A percentile compares a stretch with the other conserved stretches of the same genome.
These are phyloP conservation scores for Nakaseomyces nivariensis DNA, from an alignment of 1,139 yeast genomes.

Conservation along the genomic window DNA sequence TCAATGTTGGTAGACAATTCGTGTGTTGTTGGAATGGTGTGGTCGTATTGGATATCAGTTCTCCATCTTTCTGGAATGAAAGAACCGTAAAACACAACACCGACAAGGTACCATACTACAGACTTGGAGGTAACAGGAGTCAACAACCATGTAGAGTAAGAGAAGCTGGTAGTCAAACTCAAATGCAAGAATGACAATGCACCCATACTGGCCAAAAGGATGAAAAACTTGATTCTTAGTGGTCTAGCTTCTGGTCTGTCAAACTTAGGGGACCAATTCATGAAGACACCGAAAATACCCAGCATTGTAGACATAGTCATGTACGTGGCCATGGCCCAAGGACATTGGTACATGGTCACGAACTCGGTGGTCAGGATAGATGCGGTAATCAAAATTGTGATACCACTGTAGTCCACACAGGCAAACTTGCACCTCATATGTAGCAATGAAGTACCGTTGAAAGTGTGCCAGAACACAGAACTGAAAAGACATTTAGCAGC, in stretches of 20 bases:
- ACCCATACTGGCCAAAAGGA: slow-evolving; percentile 72
- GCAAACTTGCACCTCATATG: slow-evolving; percentile 65
- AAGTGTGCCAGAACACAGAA: slow-evolving; percentile 88
- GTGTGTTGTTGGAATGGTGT: slow-evolving; percentile 28
- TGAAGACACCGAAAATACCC: slow-evolving; percentile 61
- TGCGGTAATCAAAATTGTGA: slow-evolving; percentile 82
- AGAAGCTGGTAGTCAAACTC: slow-evolving; percentile 46
- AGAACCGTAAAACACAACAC: slow-evolving; percentile 82
- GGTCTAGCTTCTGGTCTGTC: slow-evolving; percentile 80
- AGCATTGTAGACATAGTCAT: slow-evolving; percentile 53
- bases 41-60: slow-evolving; percentile 40
- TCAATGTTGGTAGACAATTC: slow-evolving; percentile 24
- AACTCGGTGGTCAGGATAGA: slow-evolving; percentile 82
- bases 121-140: slow-evolving; percentile 24
- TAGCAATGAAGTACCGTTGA: slow-evolving; percentile 64
- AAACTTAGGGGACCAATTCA: slow-evolving; percentile 87
- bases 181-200: slow-evolving; percentile 52
- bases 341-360: slow-evolving; percentile 48
- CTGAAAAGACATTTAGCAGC: slow-evolving; percentile 69
- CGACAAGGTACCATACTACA: slow-evolving; percentile 63
- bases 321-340: slow-evolving; percentile 32
- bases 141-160: slow-evolving; percentile 34
- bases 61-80: slow-evolving; percentile 86
- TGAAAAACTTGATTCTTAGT: slow-evolving; percentile 72
- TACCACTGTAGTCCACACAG: slow-evolving; percentile 92